These are phyloP conservation scores for Thuja plicata DNA, from an alignment of 83 land plant species.

Conservation along the genomic window DNA sequence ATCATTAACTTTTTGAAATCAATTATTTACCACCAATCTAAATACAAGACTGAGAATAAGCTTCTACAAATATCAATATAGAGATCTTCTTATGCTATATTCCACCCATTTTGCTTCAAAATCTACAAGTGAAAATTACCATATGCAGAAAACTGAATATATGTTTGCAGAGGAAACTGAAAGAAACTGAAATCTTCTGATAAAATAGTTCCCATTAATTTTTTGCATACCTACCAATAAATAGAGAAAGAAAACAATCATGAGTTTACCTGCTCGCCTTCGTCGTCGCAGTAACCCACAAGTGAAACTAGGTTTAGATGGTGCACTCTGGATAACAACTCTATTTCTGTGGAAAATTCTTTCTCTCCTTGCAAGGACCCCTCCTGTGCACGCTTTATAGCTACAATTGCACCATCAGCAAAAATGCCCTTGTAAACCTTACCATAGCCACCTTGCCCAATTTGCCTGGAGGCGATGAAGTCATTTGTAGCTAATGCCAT, in stretches of 20 bases:
- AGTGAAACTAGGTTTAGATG: constrained; percentile 73
- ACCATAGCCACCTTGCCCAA: constrained; percentile 85
- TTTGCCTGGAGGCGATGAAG: constrained; percentile 33
- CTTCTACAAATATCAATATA: not conserved
- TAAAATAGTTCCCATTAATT: not conserved
- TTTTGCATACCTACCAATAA: not conserved
- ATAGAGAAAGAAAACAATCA: not conserved
- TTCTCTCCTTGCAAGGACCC: constrained; percentile 74
- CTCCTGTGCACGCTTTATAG: constrained; percentile 69
- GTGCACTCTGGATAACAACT: constrained; percentile 65
- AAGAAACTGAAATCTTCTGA: not conserved
- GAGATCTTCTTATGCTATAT: not conserved
- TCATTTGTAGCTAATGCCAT: constrained; percentile 52
- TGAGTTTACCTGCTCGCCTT: constrained; percentile 59
- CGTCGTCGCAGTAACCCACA: constrained; percentile 74
- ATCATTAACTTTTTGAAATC: not conserved
- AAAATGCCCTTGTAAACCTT: constrained; percentile 68
- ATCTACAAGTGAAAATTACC: not conserved
- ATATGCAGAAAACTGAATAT: not conserved
- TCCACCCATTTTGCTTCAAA: not conserved
- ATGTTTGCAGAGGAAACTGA: not conserved
- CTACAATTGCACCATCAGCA: constrained; percentile 57
- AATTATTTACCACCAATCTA: not conserved
- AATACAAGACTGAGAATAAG: not conserved
- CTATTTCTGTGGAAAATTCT: constrained; percentile 76